Base-by-base conservation (phyloP, 192 early-diverging fungal species). In the Coemansia sp. region DNA sequence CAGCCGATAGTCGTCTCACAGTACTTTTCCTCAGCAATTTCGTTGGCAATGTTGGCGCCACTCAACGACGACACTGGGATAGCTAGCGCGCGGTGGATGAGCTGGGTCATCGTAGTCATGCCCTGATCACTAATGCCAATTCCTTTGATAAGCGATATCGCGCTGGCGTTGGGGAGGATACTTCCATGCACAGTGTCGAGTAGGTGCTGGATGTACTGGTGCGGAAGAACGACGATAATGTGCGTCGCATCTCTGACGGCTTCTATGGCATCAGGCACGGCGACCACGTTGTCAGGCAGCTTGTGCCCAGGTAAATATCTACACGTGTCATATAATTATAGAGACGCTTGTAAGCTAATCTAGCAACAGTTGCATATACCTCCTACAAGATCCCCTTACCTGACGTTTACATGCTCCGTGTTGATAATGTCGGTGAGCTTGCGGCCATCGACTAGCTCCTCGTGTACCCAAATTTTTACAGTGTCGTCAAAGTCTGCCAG, bases 11-110 rank as follows among this genome's bases (percentile, higher is more conserved):
- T 99, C 5, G 95, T 92, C 72, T 99, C 97, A 78, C 93, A 96
- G 85, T 97, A 98, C 67, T 95, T 87, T 66, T 98, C 95, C 72
- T 89, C 85, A 3, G 96, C 96, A 43, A 99, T 93, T 74, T 97
- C 97, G 70, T 90, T 89, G 60, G 97, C 97, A 85, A 99, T 97
- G 84, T 99, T 99, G 64, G 96, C 97, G 64, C 97, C 97, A 84
- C 92, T 95, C 53, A 99, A 80, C 44, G 94, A 93, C 64, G 89
- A 88, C 55, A 93, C 88, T 13, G 88, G 89, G 46, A 99, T 91
- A 62, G 84, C 83, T 27, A 98, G 87, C 57, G 89, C 85, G 61
- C 91, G 88, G 46, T 88, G 86, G 73, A 98, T 97, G 73, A 92
- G 80, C 69, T 94, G 91, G 8, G 92, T 90, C 81, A 94, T 90